Evolutionary conservation across 768 basidiomycete species (phyloP).

Genomic region (Pleurotus citrinopileatus): DNA sequence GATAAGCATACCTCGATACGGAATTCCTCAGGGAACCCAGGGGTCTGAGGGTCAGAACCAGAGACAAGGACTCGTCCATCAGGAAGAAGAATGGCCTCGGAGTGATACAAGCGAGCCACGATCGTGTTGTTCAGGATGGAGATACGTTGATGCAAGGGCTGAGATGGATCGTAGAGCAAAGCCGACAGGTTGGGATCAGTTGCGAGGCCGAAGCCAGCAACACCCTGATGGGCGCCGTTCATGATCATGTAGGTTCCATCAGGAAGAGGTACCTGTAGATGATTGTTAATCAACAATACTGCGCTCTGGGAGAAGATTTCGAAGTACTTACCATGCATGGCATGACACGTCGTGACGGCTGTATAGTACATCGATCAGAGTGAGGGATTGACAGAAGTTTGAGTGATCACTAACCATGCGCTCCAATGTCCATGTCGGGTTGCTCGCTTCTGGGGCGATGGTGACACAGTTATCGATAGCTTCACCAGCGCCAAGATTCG

Average conservation of each 20-base stretch:
- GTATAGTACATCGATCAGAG: background rate
- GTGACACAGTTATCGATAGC: conserved; percentile 69
- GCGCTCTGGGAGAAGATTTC: background rate
- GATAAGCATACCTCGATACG: conserved; percentile 51
- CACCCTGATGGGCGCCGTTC: conserved; percentile 55
- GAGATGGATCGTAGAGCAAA: conserved; percentile 50
- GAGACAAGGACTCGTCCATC: conserved; percentile 61
- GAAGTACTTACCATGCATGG: conserved; percentile 48
- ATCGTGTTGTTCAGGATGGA: conserved; percentile 52
- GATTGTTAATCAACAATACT: background rate
- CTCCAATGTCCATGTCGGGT: conserved; percentile 68
- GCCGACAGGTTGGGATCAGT: conserved; percentile 45
- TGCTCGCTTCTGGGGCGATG: conserved; percentile 60
- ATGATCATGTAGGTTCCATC: conserved; percentile 57
- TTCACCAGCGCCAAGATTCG: conserved; percentile 49
- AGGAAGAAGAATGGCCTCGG: conserved; percentile 56
- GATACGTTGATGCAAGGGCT: conserved; percentile 45
- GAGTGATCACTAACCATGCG: conserved; percentile 58
- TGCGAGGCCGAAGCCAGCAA: conserved; percentile 55
- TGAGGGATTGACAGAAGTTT: background rate
- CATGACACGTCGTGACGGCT: conserved; percentile 78
- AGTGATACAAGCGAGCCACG: conserved; percentile 41
- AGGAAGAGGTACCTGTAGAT: conserved; percentile 36
- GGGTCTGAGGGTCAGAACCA: conserved; percentile 48
- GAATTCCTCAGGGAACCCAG: conserved; percentile 52